phyloP scores from a whole-genome alignment of 2,329 filamentous ascomycete genomes.

The Dothidotthia symphoricarpi region DNA sequence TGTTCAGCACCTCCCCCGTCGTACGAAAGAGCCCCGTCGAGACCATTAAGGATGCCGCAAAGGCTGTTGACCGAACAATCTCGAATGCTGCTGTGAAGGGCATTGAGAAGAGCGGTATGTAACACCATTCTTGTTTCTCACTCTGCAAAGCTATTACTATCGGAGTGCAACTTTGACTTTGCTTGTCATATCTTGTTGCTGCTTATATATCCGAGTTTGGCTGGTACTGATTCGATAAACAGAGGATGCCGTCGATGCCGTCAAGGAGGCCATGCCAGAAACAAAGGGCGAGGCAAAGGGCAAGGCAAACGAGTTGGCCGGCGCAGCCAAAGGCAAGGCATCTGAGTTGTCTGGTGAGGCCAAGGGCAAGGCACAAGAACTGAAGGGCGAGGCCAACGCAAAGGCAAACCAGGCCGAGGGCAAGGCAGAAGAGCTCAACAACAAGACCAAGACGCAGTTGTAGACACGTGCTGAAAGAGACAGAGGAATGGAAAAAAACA shows the following conservation, averaged over 20 bases:
- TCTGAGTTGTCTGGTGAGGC: constrained; percentile 42
- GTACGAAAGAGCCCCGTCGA: constrained; percentile 55
- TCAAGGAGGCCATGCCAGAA: constrained; percentile 38
- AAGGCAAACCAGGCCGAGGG: constrained; percentile 37
- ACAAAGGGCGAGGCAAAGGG: constrained; percentile 39
- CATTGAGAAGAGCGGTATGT: constrained; percentile 62
- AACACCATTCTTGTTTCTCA: not conserved
- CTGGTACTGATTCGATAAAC: constrained; percentile 13
- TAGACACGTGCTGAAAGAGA: constrained; percentile 27
- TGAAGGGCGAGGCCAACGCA: constrained; percentile 47
- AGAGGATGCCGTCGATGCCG: constrained; percentile 53
- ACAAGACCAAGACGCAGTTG: constrained; percentile 37
- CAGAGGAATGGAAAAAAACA: constrained; percentile 44
- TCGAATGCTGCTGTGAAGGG: constrained; percentile 59
- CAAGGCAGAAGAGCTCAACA: constrained; percentile 41
- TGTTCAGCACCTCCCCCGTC: constrained; percentile 55
- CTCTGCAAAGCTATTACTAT: not conserved
- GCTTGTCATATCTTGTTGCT: no score
- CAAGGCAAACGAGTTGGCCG: constrained; percentile 30
- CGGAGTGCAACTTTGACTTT: no score
- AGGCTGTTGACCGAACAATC: constrained; percentile 57
- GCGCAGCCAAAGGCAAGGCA: constrained; percentile 42
- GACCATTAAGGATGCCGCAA: constrained; percentile 57
- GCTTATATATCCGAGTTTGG: no score
- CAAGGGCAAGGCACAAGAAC: constrained; percentile 42